These are phyloP conservation scores for Durusdinium trenchii DNA, from an alignment of 73 alveolate species.

Conservation along the genomic window DNA sequence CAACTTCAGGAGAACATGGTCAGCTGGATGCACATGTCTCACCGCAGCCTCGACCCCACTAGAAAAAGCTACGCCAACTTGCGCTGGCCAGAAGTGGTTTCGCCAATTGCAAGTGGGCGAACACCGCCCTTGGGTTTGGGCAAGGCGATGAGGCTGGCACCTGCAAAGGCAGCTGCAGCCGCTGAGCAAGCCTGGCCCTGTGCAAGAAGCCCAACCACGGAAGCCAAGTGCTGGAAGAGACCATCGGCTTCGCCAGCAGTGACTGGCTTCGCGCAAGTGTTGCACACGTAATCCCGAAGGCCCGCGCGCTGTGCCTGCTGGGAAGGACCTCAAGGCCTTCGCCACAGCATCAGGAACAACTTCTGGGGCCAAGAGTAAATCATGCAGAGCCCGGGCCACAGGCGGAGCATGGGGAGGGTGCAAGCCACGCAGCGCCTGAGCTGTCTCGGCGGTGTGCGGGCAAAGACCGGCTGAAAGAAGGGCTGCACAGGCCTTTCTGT, in stretches of 20 bases:
- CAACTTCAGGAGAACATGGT: not conserved
- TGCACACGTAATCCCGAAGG: constrained; percentile 47
- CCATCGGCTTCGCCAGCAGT: not conserved
- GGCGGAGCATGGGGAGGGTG: not conserved
- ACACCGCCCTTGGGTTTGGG: constrained; percentile 28
- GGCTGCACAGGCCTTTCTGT: constrained; percentile 39
- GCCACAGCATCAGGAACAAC: not conserved
- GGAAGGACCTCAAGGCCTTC: not conserved
- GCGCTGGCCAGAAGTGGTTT: constrained; percentile 39
- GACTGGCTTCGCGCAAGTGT: constrained; percentile 40
- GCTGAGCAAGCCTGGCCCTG: constrained; percentile 16
- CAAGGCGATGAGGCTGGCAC: constrained; percentile 15
- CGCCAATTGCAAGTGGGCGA: not conserved
- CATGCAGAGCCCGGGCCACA: not conserved
- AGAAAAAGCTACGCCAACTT: constrained; percentile 37
- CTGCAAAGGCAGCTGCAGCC: constrained; percentile 37
- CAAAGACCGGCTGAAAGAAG: not conserved
- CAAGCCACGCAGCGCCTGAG: not conserved
- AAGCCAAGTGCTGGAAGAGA: constrained; percentile 18
- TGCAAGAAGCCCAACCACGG: constrained; percentile 11
- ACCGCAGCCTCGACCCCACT: constrained; percentile 18
- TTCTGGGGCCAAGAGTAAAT: not conserved
- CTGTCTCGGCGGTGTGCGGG: not conserved
- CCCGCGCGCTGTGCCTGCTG: constrained; percentile 37
- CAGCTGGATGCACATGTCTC: not conserved